These are phyloP conservation scores for Musa beccarii DNA, from an alignment of 176 grass and related monocot genomes.

Conservation along the genomic window DNA sequence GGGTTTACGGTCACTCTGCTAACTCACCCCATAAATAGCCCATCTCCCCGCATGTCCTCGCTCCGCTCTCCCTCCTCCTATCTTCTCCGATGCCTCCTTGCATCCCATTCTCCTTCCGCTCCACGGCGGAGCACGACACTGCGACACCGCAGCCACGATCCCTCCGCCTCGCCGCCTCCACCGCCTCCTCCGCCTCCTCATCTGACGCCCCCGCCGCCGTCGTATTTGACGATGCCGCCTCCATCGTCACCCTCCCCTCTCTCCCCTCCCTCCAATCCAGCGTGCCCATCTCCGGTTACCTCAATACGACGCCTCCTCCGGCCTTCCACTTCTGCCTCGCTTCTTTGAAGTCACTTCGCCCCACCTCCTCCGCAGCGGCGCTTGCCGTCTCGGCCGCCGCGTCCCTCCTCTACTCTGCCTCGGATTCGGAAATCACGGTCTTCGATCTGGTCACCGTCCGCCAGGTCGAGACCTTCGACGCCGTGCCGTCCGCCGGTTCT, in stretches of 20 bases:
- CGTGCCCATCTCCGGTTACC: background rate
- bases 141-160: background rate
- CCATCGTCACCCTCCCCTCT: constrained; percentile 31
- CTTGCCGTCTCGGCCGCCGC: constrained; percentile 13
- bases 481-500: constrained; percentile 26
- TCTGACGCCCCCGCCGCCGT: constrained; percentile 9
- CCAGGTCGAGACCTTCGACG: constrained; percentile 19
- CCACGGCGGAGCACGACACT: background rate
- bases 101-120: background rate
- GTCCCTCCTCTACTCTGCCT: constrained; percentile 17
- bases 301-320: background rate
- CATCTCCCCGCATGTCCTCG: background rate
- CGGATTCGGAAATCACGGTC: constrained; percentile 28
- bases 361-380: background rate
- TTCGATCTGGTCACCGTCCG: constrained; percentile 23
- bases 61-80: background rate
- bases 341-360: constrained; percentile 26
- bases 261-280: constrained; percentile 50
- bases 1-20: background rate
- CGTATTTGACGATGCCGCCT: constrained; percentile 43
- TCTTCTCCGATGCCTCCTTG: background rate
- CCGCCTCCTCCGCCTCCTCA: background rate
- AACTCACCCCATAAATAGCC: background rate
- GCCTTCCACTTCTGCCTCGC: constrained; percentile 31
- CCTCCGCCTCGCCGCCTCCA: background rate